phyloP scores from a whole-genome alignment of 768 basidiomycete genomes.

The Polyporus arcularius region DNA sequence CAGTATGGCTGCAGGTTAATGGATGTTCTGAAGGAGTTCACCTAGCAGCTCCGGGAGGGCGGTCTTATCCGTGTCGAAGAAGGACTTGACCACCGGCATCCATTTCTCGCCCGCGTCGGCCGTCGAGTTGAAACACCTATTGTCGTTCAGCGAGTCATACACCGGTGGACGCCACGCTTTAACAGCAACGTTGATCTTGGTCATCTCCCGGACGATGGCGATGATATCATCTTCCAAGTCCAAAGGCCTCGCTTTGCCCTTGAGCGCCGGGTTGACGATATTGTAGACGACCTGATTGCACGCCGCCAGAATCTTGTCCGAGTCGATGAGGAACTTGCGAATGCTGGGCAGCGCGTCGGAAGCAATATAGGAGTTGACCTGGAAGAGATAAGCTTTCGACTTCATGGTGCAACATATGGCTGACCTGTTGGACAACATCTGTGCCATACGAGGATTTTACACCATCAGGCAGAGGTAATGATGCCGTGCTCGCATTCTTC shows the following conservation, averaged over 20 bases:
- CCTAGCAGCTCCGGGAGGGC: constrained; percentile 83
- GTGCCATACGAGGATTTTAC: constrained; percentile 30
- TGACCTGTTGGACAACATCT: constrained; percentile 52
- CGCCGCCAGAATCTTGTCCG: constrained; percentile 76
- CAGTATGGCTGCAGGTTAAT: not conserved
- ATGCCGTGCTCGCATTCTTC: constrained; percentile 51
- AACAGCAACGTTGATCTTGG: constrained; percentile 69
- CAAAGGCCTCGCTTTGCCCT: constrained; percentile 78
- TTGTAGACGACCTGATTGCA: constrained; percentile 87
- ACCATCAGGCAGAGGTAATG: constrained; percentile 38
- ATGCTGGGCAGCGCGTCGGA: constrained; percentile 69
- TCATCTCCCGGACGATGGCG: constrained; percentile 75
- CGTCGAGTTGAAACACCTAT: constrained; percentile 79
- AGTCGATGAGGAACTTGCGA: constrained; percentile 78
- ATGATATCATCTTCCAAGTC: constrained; percentile 73
- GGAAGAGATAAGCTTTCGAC: not conserved
- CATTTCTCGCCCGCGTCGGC: constrained; percentile 61
- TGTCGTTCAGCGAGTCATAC: constrained; percentile 81
- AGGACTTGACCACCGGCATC: constrained; percentile 73
- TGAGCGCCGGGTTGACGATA: constrained; percentile 78
- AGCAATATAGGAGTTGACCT: constrained; percentile 78
- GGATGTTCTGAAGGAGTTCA: constrained; percentile 36
- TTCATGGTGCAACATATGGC: not conserved
- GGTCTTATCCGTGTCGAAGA: constrained; percentile 87
- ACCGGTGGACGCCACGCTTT: constrained; percentile 87